phyloP scores from a whole-genome alignment of 2,329 filamentous ascomycete species.

The Talaromyces pinophilus region DNA sequence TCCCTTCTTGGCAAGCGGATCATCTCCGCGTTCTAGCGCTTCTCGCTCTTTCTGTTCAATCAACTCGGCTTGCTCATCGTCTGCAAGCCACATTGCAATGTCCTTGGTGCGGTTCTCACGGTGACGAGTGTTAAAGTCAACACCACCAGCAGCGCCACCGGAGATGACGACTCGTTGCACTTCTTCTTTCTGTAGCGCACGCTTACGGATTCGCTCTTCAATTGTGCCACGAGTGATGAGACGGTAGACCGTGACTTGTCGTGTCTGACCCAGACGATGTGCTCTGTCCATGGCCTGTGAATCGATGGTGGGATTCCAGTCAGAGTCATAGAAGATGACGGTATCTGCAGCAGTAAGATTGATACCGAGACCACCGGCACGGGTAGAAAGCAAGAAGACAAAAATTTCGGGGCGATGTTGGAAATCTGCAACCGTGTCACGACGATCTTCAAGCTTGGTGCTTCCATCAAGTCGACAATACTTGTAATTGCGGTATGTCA shows the following conservation, averaged over 20 bases:
- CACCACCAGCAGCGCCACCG: slow-evolving; percentile 76
- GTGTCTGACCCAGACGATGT: slow-evolving; percentile 93
- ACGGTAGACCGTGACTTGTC: slow-evolving; percentile 94
- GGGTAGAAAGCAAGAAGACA: slow-evolving; percentile 92
- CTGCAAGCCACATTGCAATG: slow-evolving; percentile 97
- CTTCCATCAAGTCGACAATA: slow-evolving; percentile 96
- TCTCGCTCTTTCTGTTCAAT: slow-evolving; percentile 93
- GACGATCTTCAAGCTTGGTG: slow-evolving; percentile 93
- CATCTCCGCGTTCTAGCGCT: slow-evolving; percentile 69
- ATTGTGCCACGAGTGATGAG: slow-evolving; percentile 96
- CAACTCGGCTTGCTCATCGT: slow-evolving; percentile 92
- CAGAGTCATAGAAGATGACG: slow-evolving; percentile 99
- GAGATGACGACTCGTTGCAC: slow-evolving; percentile 96
- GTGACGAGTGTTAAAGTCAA: slow-evolving; percentile 93
- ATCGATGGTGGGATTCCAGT: slow-evolving; percentile 99
- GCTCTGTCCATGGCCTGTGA: slow-evolving; percentile 99
- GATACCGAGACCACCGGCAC: slow-evolving; percentile 96
- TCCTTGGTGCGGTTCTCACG: slow-evolving; percentile 95
- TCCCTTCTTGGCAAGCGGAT: slow-evolving; percentile 60
- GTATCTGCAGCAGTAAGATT: slow-evolving; percentile 96
- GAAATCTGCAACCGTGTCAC: slow-evolving; percentile 96
- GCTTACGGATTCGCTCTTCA: slow-evolving; percentile 95
- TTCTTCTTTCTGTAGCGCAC: slow-evolving; percentile 96
- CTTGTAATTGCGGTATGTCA: slow-evolving; percentile 98
- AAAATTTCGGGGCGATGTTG: slow-evolving; percentile 93